Evolutionary conservation across 1,284 basidiomycete genomes (phyloP).

Genomic region (Schizophyllum amplum): DNA sequence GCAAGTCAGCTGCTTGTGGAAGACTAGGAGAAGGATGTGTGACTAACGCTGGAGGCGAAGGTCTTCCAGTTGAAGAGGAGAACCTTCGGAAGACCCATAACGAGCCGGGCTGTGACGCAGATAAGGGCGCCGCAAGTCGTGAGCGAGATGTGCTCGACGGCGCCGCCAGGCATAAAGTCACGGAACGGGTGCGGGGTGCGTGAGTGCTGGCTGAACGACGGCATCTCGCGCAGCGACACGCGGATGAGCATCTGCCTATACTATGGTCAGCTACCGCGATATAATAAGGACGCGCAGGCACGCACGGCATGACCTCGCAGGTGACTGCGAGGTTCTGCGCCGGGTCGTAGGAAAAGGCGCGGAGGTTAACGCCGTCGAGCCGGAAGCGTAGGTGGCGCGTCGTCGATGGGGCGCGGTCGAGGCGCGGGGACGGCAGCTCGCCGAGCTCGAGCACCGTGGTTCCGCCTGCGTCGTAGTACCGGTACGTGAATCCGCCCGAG

Average conservation of each 20-base stretch:
- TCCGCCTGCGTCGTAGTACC: background rate
- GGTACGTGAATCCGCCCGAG: constrained; percentile 42
- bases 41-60: background rate
- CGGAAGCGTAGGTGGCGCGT: background rate
- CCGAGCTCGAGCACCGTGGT: background rate
- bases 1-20: no score
- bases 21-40: no score
- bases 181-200: background rate
- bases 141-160: background rate
- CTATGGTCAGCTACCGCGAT: background rate
- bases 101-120: background rate
- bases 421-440: background rate
- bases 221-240: background rate
- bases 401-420: background rate
- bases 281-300: no score
- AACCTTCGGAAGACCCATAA: background rate
- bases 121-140: background rate
- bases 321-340: background rate
- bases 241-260: background rate
- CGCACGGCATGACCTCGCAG: background rate
- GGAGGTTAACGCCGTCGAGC: background rate
- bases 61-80: background rate
- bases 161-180: background rate
- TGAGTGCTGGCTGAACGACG: background rate
- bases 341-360: background rate